These are phyloP conservation scores for Podaxis pistillaris DNA, from an alignment of 768 basidiomycete genomes.

Conservation along the genomic window DNA sequence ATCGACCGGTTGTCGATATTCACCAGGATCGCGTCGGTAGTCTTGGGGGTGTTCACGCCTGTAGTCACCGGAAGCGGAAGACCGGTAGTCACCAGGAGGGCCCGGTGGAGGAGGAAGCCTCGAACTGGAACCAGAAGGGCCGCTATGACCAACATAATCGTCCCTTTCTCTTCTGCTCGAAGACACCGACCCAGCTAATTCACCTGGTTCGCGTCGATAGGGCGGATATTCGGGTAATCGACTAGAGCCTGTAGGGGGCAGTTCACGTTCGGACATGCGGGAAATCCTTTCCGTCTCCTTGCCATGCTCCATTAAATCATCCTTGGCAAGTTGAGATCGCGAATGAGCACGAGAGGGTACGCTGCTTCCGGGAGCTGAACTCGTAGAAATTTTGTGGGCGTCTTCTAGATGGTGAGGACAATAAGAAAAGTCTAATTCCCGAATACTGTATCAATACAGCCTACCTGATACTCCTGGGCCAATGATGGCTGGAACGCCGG, in stretches of 20 bases:
- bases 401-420: constrained; percentile 1
- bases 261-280: constrained; percentile 11
- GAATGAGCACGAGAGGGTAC: constrained; percentile 13
- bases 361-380: constrained; percentile 11
- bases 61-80: not conserved
- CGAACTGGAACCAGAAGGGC: not conserved
- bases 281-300: constrained; percentile 9
- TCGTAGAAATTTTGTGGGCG: constrained; percentile 11
- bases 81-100: constrained; percentile 3
- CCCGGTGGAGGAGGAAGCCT: constrained; percentile 5
- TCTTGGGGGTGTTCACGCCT: not conserved
- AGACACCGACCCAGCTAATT: constrained; percentile 1
- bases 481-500: constrained; percentile 11
- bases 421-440: not conserved
- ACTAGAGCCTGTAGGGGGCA: constrained; percentile 6
- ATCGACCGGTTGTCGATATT: not conserved
- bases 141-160: constrained; percentile 3
- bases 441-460: not conserved
- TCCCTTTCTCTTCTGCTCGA: constrained; percentile 12
- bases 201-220: constrained; percentile 13
- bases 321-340: constrained; percentile 8
- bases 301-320: constrained; percentile 5
- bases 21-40: not conserved
- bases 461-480: constrained; percentile 11
- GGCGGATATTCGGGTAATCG: constrained; percentile 9